Conservation (phyloP, 768 basidiomycete species). For the Suillus subluteus region DNA sequence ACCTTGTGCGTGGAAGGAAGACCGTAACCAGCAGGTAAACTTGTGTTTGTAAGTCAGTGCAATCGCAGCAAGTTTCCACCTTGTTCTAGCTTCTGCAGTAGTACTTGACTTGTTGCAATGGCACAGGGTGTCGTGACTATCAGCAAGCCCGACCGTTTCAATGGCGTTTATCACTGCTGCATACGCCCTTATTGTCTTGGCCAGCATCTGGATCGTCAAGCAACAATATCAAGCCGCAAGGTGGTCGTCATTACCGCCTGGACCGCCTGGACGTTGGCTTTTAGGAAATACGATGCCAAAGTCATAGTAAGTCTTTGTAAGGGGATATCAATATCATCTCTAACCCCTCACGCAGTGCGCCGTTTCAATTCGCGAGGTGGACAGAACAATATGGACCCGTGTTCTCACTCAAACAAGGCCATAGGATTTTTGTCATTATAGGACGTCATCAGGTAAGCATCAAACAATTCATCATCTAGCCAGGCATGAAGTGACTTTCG, state of each 20-base stretch:
- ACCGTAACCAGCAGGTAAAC: too few species aligned
- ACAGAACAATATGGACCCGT: slow-evolving; percentile 63
- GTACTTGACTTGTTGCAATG: too few species aligned
- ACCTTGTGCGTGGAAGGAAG: too few species aligned
- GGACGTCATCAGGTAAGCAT: slow-evolving; percentile 24
- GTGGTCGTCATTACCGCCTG: slow-evolving; percentile 25
- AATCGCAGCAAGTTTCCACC: too few species aligned
- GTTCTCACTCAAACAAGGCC: slow-evolving; percentile 55
- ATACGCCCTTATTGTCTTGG: not conserved
- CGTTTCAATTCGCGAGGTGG: slow-evolving; percentile 52
- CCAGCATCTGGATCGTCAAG: slow-evolving; percentile 2
- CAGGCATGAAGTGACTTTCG: not conserved
- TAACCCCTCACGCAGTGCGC: not conserved
- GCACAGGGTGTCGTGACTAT: not conserved
- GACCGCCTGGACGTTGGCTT: slow-evolving; percentile 29
- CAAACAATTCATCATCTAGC: not conserved
- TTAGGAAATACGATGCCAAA: slow-evolving; percentile 25
- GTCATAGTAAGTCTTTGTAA: slow-evolving; percentile 27
- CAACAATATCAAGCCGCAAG: not conserved
- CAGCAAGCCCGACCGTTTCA: not conserved
- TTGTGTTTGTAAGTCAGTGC: too few species aligned
- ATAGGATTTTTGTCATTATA: slow-evolving; percentile 21
- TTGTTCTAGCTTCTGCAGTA: too few species aligned
- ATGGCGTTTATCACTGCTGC: not conserved
- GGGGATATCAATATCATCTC: not conserved